Evolutionary conservation across 2,329 filamentous ascomycete genomes (phyloP).

Genomic region (Grosmannia clavigera): DNA sequence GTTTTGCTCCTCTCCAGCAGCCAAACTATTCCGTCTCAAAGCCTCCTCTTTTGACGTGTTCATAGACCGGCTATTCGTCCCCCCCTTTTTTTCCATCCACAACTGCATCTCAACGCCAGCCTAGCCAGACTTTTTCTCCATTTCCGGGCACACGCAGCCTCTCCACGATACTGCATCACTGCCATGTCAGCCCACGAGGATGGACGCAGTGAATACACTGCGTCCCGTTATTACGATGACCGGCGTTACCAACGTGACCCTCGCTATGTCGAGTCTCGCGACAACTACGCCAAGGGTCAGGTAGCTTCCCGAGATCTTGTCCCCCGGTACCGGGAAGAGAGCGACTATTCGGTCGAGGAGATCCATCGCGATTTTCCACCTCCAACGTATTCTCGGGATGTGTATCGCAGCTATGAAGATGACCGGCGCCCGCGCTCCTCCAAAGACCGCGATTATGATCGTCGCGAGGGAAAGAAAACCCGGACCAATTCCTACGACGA

Average conservation of each 20-base stretch:
- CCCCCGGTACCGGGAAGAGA: constrained; percentile 55
- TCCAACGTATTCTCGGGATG: constrained; percentile 40
- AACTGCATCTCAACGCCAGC: background rate
- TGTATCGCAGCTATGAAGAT: constrained; percentile 50
- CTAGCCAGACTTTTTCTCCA: too few relatives aligned
- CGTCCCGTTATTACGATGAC: constrained; percentile 37
- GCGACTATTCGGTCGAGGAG: constrained; percentile 66
- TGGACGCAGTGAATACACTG: constrained; percentile 21
- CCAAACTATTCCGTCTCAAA: background rate
- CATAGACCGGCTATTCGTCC: background rate
- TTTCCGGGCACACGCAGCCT: background rate
- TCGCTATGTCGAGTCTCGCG: constrained; percentile 40
- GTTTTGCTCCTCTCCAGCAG: background rate
- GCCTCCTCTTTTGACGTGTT: too few relatives aligned
- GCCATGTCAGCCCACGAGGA: constrained; percentile 38
- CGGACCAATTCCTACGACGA: constrained; percentile 47
- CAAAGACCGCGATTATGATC: constrained; percentile 33
- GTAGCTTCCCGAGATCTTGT: constrained; percentile 38
- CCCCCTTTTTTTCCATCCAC: background rate
- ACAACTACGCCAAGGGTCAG: constrained; percentile 32
- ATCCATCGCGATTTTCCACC: constrained; percentile 76
- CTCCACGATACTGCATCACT: background rate
- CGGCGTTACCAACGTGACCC: constrained; percentile 37
- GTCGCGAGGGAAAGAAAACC: constrained; percentile 38
- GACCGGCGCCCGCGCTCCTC: constrained; percentile 23